phyloP scores from a whole-genome alignment of 2,329 filamentous ascomycete species.

The Orbilia javanica region DNA sequence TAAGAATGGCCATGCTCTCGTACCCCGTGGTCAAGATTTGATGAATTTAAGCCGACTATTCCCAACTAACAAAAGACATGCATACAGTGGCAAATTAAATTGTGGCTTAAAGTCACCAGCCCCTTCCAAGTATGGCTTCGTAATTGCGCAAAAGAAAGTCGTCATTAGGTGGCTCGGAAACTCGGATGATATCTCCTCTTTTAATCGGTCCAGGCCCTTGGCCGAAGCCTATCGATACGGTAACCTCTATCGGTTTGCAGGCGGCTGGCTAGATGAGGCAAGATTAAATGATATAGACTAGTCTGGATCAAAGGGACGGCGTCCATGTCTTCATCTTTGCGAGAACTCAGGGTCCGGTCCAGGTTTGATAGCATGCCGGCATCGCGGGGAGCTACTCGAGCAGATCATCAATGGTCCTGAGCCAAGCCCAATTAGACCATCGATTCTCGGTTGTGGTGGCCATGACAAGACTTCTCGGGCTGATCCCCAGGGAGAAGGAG shows the following conservation, averaged over 20 bases:
- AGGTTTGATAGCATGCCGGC: neutral
- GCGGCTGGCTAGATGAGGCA: slow-evolving; percentile 4
- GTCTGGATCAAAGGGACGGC: neutral
- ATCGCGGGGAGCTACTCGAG: neutral
- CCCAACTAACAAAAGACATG: neutral
- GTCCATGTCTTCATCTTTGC: neutral
- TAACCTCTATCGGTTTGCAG: neutral
- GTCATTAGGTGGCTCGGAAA: neutral
- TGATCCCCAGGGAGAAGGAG: neutral
- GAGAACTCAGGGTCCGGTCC: neutral
- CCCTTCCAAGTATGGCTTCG: neutral
- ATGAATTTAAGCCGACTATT: neutral
- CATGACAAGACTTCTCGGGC: neutral
- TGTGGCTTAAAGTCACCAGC: slow-evolving; percentile 10
- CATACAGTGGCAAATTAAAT: neutral
- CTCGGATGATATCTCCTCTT: slow-evolving; percentile 14
- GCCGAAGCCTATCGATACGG: slow-evolving; percentile 15
- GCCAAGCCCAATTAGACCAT: neutral
- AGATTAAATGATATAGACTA: neutral
- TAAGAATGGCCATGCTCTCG: too few species aligned
- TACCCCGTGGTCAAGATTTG: neutral
- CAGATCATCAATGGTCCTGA: neutral
- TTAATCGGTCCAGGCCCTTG: neutral
- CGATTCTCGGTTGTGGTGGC: neutral
- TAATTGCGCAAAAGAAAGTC: slow-evolving; percentile 11